Evolutionary conservation across 164 flowering plant genomes (phyloP).

Genomic region (Stephania yunnanensis): DNA sequence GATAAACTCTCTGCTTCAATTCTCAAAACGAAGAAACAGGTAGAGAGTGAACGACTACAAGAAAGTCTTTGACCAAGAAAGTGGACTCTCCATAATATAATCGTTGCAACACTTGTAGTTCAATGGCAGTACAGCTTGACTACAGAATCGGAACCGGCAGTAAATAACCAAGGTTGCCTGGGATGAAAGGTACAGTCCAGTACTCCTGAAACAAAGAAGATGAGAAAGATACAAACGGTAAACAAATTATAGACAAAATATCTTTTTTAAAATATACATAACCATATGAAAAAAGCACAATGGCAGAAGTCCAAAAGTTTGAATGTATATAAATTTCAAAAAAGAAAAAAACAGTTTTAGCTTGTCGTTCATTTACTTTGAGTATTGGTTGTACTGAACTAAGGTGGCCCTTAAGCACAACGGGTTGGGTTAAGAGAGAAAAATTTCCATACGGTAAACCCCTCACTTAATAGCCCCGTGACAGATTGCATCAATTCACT

Average conservation of each 20-base stretch:
- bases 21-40: background rate
- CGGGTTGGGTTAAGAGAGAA: too few species aligned
- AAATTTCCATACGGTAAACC: too few species aligned
- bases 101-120: slow-evolving; percentile 6
- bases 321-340: background rate
- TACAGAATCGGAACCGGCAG: slow-evolving; percentile 90
- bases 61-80: background rate
- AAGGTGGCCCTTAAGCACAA: too few species aligned
- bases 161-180: slow-evolving; percentile 92
- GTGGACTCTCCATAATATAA: background rate
- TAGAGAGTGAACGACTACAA: background rate
- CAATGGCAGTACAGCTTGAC: slow-evolving; percentile 77
- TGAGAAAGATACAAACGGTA: background rate
- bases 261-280: background rate
- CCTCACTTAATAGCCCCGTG: too few species aligned
- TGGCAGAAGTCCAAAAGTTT: background rate
- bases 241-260: background rate
- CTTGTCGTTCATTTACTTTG: too few species aligned
- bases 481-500: too few species aligned
- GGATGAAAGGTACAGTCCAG: slow-evolving; percentile 95
- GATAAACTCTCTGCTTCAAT: background rate
- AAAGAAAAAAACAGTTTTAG: background rate
- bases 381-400: too few species aligned
- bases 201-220: slow-evolving; percentile 50
- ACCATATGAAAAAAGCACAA: background rate